Percentiles rank a stretch among this genome's conserved stretches.
Conservation (phyloP, 495 filamentous ascomycete species). For the Lichina pygmaea region DNA sequence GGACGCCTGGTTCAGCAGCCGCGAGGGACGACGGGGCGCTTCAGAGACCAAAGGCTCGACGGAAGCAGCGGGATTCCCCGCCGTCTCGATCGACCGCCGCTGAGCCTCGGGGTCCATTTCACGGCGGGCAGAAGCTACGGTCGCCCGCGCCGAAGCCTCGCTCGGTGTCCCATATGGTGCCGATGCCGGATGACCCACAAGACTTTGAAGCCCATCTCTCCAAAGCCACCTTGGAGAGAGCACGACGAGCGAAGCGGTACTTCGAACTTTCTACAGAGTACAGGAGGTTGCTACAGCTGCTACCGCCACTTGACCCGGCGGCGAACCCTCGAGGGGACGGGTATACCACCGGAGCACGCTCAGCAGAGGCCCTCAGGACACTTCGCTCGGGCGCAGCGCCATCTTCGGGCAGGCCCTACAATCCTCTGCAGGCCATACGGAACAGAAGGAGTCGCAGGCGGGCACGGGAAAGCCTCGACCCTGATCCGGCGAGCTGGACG, state of each 20-base stretch:
- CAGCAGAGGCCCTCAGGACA: too few species aligned
- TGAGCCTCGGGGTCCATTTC: too few species aligned
- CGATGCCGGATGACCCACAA: not conserved
- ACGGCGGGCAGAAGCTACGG: too few species aligned
- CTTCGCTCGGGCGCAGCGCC: not conserved
- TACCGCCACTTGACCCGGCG: conserved; percentile 31
- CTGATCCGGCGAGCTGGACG: conserved; percentile 47
- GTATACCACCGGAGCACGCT: too few species aligned
- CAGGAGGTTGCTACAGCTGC: conserved; percentile 40
- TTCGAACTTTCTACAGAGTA: conserved; percentile 65
- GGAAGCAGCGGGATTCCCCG: too few species aligned
- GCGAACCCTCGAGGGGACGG: not conserved
- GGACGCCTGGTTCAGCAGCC: too few species aligned
- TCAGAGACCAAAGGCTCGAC: too few species aligned
- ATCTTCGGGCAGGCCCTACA: conserved; percentile 36
- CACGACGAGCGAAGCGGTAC: conserved; percentile 49
- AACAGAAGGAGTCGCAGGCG: conserved; percentile 58
- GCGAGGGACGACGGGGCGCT: too few species aligned
- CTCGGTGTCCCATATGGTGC: not conserved
- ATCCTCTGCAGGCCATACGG: conserved; percentile 67
- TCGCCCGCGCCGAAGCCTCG: too few species aligned
- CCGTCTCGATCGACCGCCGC: too few species aligned
- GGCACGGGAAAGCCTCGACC: conserved; percentile 40
- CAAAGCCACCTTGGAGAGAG: conserved; percentile 46
- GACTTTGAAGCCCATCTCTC: conserved; percentile 31